These are phyloP conservation scores for Thamnidium elegans DNA, from an alignment of 192 early-diverging fungal genomes.

Conservation along the genomic window DNA sequence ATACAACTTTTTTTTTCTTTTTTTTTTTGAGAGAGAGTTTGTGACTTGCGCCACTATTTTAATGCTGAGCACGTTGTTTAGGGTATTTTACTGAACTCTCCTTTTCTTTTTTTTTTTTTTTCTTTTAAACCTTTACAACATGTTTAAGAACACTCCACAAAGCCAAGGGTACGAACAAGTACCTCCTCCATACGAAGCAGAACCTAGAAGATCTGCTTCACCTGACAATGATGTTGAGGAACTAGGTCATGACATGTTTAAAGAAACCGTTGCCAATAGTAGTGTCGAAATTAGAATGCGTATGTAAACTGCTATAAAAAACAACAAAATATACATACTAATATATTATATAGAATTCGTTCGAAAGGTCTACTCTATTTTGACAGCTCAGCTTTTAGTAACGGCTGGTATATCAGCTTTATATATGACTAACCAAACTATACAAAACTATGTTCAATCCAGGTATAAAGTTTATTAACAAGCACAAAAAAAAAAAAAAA, in stretches of 20 bases:
- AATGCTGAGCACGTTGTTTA: no score
- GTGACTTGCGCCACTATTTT: no score
- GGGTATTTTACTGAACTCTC: no score
- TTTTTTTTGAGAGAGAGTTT: no score
- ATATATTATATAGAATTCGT: slow-evolving; percentile 47
- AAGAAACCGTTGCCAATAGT: slow-evolving; percentile 28
- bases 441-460: slow-evolving; percentile 50
- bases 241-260: slow-evolving; percentile 29
- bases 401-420: slow-evolving; percentile 53
- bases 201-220: slow-evolving; percentile 19
- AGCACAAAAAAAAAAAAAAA: neutral
- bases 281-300: slow-evolving; percentile 30
- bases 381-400: slow-evolving; percentile 57
- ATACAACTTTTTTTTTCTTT: no score
- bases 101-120: no score
- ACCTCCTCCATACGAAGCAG: slow-evolving; percentile 33
- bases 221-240: slow-evolving; percentile 9
- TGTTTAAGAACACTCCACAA: no score
- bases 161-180: neutral
- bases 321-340: neutral
- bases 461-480: slow-evolving; percentile 31
- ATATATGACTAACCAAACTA: slow-evolving; percentile 53
- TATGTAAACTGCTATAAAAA: neutral
- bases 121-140: no score
- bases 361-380: slow-evolving; percentile 70